phyloP scores from a whole-genome alignment of 768 basidiomycete genomes.

The Rhizopogon vesiculosus region DNA sequence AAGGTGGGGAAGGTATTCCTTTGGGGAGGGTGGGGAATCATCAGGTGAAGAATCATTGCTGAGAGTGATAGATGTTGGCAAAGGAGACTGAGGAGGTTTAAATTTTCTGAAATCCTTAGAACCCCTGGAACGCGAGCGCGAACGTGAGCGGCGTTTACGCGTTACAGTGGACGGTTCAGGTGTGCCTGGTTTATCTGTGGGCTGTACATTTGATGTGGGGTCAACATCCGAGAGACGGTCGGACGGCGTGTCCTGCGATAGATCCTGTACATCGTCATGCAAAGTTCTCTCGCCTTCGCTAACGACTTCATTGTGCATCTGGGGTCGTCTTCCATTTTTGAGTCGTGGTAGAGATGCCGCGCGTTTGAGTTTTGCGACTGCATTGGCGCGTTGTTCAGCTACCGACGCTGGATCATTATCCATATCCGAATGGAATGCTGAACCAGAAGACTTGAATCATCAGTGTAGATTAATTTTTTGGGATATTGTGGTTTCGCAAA shows the following conservation, averaged over 20 bases:
- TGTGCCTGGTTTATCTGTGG: slow-evolving; percentile 24
- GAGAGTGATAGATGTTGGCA: slow-evolving; percentile 38
- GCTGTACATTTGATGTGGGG: slow-evolving; percentile 20
- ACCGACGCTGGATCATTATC: slow-evolving; percentile 37
- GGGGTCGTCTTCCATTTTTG: slow-evolving; percentile 86
- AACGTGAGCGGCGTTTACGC: slow-evolving; percentile 68
- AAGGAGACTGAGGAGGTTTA: slow-evolving; percentile 43
- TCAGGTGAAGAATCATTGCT: slow-evolving; percentile 74
- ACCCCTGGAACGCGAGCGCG: slow-evolving; percentile 53
- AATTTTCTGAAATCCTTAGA: slow-evolving; percentile 70
- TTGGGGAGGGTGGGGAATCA: slow-evolving; percentile 32
- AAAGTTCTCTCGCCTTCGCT: slow-evolving; percentile 73
- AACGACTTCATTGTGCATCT: slow-evolving; percentile 78
- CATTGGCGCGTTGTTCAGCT: slow-evolving; percentile 80
- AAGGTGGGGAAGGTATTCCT: slow-evolving; percentile 19
- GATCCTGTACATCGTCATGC: slow-evolving; percentile 32
- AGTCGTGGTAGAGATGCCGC: slow-evolving; percentile 88
- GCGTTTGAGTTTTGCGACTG: slow-evolving; percentile 87
- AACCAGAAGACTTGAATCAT: neutral
- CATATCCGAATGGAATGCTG: slow-evolving; percentile 17
- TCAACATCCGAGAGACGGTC: slow-evolving; percentile 16
- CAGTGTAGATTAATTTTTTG: neutral
- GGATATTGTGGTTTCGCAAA: neutral
- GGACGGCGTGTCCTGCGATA: slow-evolving; percentile 1
- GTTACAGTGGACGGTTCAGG: slow-evolving; percentile 38